Evolutionary conservation across 1,284 basidiomycete genomes (phyloP).

Genomic region (Cryptococcus sp.): DNA sequence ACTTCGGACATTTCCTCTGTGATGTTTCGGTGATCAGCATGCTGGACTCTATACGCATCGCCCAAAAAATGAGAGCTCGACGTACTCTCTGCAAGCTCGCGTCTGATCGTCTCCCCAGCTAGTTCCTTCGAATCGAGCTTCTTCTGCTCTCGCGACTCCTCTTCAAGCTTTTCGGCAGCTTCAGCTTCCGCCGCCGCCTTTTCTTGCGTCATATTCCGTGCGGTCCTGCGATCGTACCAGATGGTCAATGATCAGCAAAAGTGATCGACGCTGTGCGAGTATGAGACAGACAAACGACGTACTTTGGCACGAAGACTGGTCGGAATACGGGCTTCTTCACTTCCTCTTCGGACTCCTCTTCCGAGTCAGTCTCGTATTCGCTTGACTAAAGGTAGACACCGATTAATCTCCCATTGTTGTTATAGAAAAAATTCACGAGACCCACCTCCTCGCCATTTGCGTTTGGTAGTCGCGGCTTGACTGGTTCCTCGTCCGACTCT

Average conservation of each 20-base stretch:
- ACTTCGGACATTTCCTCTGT: conserved; percentile 73
- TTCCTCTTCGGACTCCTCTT: conserved; percentile 40
- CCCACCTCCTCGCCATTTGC: conserved; percentile 24
- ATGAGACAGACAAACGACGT: conserved; percentile 6
- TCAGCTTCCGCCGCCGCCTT: conserved; percentile 45
- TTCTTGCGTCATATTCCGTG: conserved; percentile 42
- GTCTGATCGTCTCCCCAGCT: conserved; percentile 51
- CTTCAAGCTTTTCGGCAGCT: conserved; percentile 37
- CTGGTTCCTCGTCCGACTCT: conserved; percentile 39
- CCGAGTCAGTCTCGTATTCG: conserved; percentile 53
- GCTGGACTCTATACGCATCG: conserved; percentile 4
- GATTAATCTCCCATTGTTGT: not conserved
- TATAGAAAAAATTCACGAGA: not conserved
- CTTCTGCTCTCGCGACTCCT: conserved; percentile 46
- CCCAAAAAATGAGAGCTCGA: not conserved
- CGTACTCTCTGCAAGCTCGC: conserved; percentile 51
- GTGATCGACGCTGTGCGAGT: not conserved
- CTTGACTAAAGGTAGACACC: conserved; percentile 38
- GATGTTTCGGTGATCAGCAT: not conserved
- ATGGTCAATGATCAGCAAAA: not conserved
- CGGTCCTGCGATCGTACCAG: conserved; percentile 23
- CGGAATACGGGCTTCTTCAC: conserved; percentile 50
- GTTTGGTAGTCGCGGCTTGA: conserved; percentile 26
- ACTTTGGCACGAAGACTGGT: conserved; percentile 52
- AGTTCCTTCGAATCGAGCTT: conserved; percentile 49